These are phyloP conservation scores for Fraxinus platypoda DNA, from an alignment of 305 asterid genomes.

Conservation along the genomic window DNA sequence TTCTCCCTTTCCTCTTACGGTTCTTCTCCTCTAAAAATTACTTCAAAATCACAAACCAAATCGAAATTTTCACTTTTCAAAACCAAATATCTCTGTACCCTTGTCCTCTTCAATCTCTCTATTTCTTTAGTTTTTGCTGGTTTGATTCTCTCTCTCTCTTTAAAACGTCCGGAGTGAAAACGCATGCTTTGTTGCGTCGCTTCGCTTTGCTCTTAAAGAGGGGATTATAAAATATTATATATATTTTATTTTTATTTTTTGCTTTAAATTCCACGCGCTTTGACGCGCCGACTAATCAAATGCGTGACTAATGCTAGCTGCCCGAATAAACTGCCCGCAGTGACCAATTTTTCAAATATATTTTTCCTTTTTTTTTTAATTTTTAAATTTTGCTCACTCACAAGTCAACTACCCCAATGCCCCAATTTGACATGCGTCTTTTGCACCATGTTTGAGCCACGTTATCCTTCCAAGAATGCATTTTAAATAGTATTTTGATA, in stretches of 20 bases:
- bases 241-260: neutral
- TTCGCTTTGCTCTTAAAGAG: neutral
- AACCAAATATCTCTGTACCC: neutral
- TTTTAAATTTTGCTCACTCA: neutral
- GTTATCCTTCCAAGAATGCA: too few species aligned
- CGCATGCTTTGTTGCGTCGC: constrained; percentile 28
- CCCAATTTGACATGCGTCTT: constrained; percentile 26
- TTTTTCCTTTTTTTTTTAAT: too few species aligned
- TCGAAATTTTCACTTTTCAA: neutral
- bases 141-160: constrained; percentile 41
- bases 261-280: neutral
- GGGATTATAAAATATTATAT: neutral
- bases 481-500: too few species aligned
- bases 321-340: constrained; percentile 27
- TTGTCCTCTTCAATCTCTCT: constrained; percentile 23
- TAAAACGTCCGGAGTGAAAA: constrained; percentile 21
- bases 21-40: neutral
- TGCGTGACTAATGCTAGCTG: constrained; percentile 12
- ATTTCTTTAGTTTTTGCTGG: neutral
- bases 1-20: neutral
- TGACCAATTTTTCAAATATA: constrained; percentile 23
- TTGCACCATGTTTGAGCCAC: too few species aligned
- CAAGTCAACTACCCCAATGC: constrained; percentile 9
- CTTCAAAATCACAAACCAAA: constrained; percentile 2
- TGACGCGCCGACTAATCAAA: constrained; percentile 21